phyloP scores from a whole-genome alignment of 306 rosid genomes.

The Crotalaria pallida region DNA sequence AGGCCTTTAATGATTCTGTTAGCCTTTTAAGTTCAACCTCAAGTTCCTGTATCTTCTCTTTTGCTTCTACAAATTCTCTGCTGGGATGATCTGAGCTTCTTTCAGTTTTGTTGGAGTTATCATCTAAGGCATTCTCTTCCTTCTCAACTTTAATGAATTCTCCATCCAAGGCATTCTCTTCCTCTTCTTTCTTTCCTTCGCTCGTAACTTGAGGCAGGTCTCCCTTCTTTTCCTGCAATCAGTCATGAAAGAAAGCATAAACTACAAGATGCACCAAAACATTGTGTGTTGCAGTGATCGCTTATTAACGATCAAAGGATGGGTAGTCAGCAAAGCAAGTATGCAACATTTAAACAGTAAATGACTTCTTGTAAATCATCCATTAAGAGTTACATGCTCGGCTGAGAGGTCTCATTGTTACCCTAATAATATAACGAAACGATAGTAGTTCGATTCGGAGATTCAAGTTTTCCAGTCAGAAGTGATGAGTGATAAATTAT shows the following conservation, averaged over 20 bases:
- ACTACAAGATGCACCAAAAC: neutral
- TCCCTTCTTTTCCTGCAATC: slow-evolving; percentile 51
- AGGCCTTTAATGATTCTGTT: slow-evolving; percentile 56
- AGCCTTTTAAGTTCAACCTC: slow-evolving; percentile 59
- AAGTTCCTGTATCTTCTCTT: slow-evolving; percentile 77
- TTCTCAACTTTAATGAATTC: slow-evolving; percentile 94
- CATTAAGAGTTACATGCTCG: neutral
- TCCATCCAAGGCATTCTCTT: slow-evolving; percentile 76
- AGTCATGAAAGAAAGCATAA: neutral
- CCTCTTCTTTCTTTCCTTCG: slow-evolving; percentile 72
- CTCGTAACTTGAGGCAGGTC: slow-evolving; percentile 28
- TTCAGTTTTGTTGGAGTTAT: slow-evolving; percentile 33
- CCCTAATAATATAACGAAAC: neutral
- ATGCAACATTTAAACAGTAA: neutral
- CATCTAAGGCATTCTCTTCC: slow-evolving; percentile 46
- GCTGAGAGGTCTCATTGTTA: neutral
- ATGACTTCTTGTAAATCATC: neutral
- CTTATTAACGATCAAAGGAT: neutral
- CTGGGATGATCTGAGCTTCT: slow-evolving; percentile 52
- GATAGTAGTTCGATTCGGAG: neutral
- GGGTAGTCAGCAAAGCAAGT: slow-evolving; percentile 1
- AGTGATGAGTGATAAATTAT: neutral
- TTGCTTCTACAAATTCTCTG: slow-evolving; percentile 78
- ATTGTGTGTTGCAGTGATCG: neutral
- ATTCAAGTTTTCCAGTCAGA: neutral